Percentiles rank a stretch among this genome's conserved stretches.
Conservation (phyloP, 164 flowering plant species). For the Tetracentron sinense region DNA sequence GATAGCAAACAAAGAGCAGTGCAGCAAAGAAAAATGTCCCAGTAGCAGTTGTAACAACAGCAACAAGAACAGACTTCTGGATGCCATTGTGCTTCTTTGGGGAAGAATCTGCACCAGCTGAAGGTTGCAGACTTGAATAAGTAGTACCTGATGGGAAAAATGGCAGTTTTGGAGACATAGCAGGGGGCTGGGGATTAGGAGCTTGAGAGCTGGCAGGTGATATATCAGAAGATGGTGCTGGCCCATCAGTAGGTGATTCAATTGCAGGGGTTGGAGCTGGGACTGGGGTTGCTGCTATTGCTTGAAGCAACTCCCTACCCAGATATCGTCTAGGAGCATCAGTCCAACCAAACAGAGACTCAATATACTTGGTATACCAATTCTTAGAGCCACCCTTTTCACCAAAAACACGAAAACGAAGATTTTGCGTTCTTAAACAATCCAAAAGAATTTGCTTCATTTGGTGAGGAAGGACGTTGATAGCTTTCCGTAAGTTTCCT, state of each 20-base stretch:
- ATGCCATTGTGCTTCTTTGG: conserved; percentile 16
- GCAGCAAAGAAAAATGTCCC: conserved; percentile 53
- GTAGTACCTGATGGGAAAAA: conserved; percentile 25
- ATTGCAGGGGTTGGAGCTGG: conserved; percentile 17
- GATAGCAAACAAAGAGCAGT: conserved; percentile 53
- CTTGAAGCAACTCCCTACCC: conserved; percentile 20
- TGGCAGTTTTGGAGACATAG: conserved; percentile 14
- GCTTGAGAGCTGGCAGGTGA: conserved; percentile 25
- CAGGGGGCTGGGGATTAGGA: conserved; percentile 19
- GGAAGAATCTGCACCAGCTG: conserved; percentile 16
- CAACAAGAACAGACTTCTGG: conserved; percentile 40
- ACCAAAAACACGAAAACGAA: conserved; percentile 30
- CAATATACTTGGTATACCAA: conserved; percentile 36
- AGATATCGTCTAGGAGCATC: conserved; percentile 31
- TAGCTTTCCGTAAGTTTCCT: conserved; percentile 29
- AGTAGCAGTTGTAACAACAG: conserved; percentile 65
- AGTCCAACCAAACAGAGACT: conserved; percentile 24
- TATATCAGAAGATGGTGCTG: conserved; percentile 22
- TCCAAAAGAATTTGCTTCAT: conserved; percentile 42
- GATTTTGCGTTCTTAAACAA: conserved; percentile 41
- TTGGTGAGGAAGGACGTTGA: conserved; percentile 38
- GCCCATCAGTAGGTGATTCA: conserved; percentile 20
- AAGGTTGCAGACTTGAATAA: conserved; percentile 20
- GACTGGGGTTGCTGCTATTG: conserved; percentile 18
- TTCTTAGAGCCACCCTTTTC: conserved; percentile 34